Percentiles rank a stretch among this genome's conserved stretches.
phyloP scores from a whole-genome alignment of 2,329 filamentous ascomycete genomes.

The Exophiala phaeomuriformis region DNA sequence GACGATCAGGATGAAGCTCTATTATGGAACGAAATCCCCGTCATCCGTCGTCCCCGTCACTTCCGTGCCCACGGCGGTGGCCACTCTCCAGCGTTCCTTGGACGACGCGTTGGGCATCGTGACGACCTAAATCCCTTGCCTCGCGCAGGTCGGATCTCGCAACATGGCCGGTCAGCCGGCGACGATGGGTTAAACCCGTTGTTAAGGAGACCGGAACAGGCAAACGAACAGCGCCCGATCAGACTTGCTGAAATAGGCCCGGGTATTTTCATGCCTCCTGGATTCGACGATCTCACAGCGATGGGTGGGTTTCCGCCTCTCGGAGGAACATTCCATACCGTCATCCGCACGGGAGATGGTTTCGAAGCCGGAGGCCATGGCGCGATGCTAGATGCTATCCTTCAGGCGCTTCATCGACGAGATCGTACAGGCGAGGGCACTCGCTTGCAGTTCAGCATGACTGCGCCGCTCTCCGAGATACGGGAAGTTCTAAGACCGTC shows the following conservation, averaged over 20 bases:
- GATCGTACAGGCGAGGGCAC: constrained; percentile 36
- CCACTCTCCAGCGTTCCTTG: constrained; percentile 45
- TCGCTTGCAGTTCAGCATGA: constrained; percentile 46
- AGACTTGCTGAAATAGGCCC: constrained; percentile 31
- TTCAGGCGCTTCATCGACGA: constrained; percentile 48
- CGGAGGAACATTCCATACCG: constrained; percentile 13
- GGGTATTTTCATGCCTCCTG: constrained; percentile 16
- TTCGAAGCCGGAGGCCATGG: constrained; percentile 29
- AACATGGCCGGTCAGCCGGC: constrained; percentile 47
- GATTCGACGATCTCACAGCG: constrained; percentile 6
- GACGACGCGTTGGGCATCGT: constrained; percentile 40
- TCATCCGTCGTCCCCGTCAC: constrained; percentile 38
- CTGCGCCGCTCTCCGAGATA: constrained; percentile 17
- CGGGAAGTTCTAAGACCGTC: constrained; percentile 27
- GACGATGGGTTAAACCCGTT: constrained; percentile 86
- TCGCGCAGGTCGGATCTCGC: constrained; percentile 15
- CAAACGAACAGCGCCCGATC: constrained; percentile 28
- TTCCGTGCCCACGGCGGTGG: constrained; percentile 45
- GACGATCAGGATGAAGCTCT: constrained; percentile 58
- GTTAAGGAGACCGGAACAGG: constrained; percentile 54
- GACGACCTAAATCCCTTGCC: constrained; percentile 15
- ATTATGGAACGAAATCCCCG: constrained; percentile 29
- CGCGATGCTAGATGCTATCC: constrained; percentile 43
- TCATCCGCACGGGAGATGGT: constrained; percentile 10
- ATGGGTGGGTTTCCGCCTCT: constrained; percentile 11